Conservation (phyloP, 2,329 filamentous ascomycete genomes). For the Penicillium digitatum region DNA sequence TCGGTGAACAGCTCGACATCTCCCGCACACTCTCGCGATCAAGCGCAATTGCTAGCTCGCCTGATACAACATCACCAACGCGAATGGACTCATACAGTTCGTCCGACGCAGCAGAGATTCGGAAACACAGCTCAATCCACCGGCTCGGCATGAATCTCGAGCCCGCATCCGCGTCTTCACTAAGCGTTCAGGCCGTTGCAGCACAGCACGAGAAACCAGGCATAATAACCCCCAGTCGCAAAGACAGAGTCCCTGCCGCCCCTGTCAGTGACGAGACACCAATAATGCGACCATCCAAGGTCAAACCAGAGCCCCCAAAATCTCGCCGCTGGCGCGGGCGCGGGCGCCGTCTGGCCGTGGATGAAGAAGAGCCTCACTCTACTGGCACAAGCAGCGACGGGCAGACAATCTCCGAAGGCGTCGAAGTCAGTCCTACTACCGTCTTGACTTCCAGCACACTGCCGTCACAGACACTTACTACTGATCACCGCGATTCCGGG, state of each 20-base stretch:
- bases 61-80: slow-evolving; percentile 48
- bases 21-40: slow-evolving; percentile 37
- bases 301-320: slow-evolving; percentile 43
- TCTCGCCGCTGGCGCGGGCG: slow-evolving; percentile 43
- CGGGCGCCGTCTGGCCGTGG: slow-evolving; percentile 34
- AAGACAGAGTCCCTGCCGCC: slow-evolving; percentile 33
- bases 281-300: slow-evolving; percentile 24
- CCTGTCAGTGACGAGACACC: slow-evolving; percentile 21
- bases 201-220: slow-evolving; percentile 77
- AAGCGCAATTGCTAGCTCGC: slow-evolving; percentile 31
- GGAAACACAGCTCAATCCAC: slow-evolving; percentile 25
- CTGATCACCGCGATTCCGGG: slow-evolving; percentile 24
- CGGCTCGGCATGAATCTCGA: slow-evolving; percentile 67
- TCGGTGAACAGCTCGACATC: slow-evolving; percentile 27
- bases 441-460: slow-evolving; percentile 8
- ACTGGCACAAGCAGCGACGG: slow-evolving; percentile 21
- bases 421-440: slow-evolving; percentile 16
- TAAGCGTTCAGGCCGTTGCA: slow-evolving; percentile 75
- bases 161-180: slow-evolving; percentile 64
- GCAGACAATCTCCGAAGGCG: slow-evolving; percentile 28
- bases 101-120: slow-evolving; percentile 12
- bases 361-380: slow-evolving; percentile 28
- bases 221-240: slow-evolving; percentile 71
- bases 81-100: slow-evolving; percentile 31
- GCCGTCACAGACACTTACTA: not conserved